Evolutionary conservation across 2,329 filamentous ascomycete species (phyloP).

Genomic region (Camillea tinctor): DNA sequence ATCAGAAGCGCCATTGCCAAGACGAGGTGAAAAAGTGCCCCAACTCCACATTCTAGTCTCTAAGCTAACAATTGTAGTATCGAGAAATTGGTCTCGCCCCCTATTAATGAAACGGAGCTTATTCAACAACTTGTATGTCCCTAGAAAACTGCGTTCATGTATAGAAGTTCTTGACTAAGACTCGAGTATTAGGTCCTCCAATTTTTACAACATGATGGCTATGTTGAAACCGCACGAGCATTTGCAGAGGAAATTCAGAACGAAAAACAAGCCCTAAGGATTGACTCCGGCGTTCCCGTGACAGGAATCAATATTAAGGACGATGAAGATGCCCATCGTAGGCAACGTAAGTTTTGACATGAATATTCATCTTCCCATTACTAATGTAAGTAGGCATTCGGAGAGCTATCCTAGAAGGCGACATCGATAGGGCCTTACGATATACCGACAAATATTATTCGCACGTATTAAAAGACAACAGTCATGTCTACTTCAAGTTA

Average conservation of each 20-base stretch:
- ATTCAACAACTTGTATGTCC: slow-evolving; percentile 75
- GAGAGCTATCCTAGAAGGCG: slow-evolving; percentile 81
- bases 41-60: slow-evolving; percentile 5
- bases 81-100: slow-evolving; percentile 56
- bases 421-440: slow-evolving; percentile 88
- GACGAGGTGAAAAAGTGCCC: slow-evolving; percentile 38
- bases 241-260: slow-evolving; percentile 79
- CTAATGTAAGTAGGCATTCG: slow-evolving; percentile 67
- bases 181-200: slow-evolving; percentile 59
- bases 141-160: background rate
- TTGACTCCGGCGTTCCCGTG: slow-evolving; percentile 51
- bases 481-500: slow-evolving; percentile 83
- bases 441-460: slow-evolving; percentile 78
- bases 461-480: slow-evolving; percentile 73
- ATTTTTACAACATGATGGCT: slow-evolving; percentile 92
- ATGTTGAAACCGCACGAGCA: slow-evolving; percentile 85
- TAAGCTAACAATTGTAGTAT: slow-evolving; percentile 41
- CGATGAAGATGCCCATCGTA: slow-evolving; percentile 80
- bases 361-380: background rate
- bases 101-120: slow-evolving; percentile 70
- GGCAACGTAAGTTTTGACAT: slow-evolving; percentile 67
- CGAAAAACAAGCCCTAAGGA: slow-evolving; percentile 69
- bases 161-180: slow-evolving; percentile 11
- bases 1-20: slow-evolving; percentile 60
- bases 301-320: slow-evolving; percentile 68